phyloP scores from a whole-genome alignment of 2,329 filamentous ascomycete genomes.

The Tolypocladium amazonense region DNA sequence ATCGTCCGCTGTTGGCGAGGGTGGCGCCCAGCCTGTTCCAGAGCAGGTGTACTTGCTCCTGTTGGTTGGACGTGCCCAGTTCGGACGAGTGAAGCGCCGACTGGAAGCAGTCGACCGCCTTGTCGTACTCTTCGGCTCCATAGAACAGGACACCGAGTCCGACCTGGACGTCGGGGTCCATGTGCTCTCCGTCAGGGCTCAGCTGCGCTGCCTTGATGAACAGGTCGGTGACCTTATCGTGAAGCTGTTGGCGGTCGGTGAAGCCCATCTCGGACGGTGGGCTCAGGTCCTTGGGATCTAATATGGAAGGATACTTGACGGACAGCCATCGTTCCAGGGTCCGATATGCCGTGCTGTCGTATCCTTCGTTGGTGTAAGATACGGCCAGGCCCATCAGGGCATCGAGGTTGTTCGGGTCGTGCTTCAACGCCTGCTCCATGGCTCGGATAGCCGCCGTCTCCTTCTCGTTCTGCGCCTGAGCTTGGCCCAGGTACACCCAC shows the following conservation, averaged over 20 bases:
- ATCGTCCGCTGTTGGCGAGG: constrained; percentile 85
- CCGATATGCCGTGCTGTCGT: constrained; percentile 92
- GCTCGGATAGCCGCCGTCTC: constrained; percentile 92
- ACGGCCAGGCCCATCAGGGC: constrained; percentile 93
- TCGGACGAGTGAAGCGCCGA: constrained; percentile 81
- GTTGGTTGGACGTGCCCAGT: constrained; percentile 71
- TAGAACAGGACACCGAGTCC: constrained; percentile 96
- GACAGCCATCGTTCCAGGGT: constrained; percentile 95
- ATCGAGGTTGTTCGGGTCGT: constrained; percentile 76
- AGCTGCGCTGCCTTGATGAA: constrained; percentile 91
- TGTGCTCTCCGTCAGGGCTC: constrained; percentile 82
- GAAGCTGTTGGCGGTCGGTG: constrained; percentile 81
- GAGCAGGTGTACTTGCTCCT: constrained; percentile 79
- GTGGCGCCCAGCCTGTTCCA: constrained; percentile 97
- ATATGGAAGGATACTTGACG: constrained; percentile 82
- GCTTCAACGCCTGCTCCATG: constrained; percentile 78
- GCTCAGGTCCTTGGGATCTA: constrained; percentile 61
- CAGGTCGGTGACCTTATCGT: constrained; percentile 79
- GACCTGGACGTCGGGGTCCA: constrained; percentile 98
- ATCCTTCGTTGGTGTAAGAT: constrained; percentile 97
- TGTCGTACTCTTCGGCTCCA: constrained; percentile 94
- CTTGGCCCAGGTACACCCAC: constrained; percentile 84
- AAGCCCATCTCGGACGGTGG: constrained; percentile 80
- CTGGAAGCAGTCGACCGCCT: constrained; percentile 96
- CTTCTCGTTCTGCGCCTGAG: constrained; percentile 97